Percentiles rank a stretch among this genome's conserved stretches.
phyloP scores from a whole-genome alignment of 2,329 filamentous ascomycete genomes.

The Didymella pomorum region DNA sequence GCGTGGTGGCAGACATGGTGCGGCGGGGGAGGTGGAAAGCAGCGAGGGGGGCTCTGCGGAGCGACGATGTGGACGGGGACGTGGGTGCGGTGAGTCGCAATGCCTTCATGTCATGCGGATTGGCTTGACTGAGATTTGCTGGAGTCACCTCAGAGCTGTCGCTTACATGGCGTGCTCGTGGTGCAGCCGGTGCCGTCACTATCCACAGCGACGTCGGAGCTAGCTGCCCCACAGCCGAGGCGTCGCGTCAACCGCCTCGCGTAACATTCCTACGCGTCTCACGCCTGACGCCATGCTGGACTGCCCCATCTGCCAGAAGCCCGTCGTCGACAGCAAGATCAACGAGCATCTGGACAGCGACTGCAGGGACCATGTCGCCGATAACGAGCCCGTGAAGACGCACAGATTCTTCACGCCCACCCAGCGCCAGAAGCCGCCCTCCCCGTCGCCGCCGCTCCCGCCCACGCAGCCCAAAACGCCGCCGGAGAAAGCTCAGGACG shows the following conservation, averaged over 20 bases:
- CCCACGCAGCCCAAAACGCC: constrained; percentile 32
- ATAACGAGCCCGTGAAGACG: constrained; percentile 50
- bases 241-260: neutral
- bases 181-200: constrained; percentile 24
- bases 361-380: constrained; percentile 73
- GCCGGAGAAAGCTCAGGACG: constrained; percentile 23
- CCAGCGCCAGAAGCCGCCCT: constrained; percentile 50
- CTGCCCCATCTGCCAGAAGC: constrained; percentile 82
- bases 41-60: constrained; percentile 22
- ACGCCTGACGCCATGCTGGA: constrained; percentile 62
- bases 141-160: neutral
- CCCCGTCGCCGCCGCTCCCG: constrained; percentile 31
- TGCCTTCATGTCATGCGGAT: constrained; percentile 25
- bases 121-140: neutral
- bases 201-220: constrained; percentile 1
- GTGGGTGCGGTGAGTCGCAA: constrained; percentile 5
- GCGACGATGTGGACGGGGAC: constrained; percentile 9
- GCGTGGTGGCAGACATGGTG: constrained; percentile 48
- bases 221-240: constrained; percentile 23
- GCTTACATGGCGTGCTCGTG: constrained; percentile 42
- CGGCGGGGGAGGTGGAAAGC: constrained; percentile 18
- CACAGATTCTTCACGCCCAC: constrained; percentile 63
- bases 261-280: constrained; percentile 25
- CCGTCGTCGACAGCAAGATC: constrained; percentile 76
- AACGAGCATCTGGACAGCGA: constrained; percentile 90